Percentiles rank a stretch among this genome's conserved stretches.
Evolutionary conservation across 31 red algal genomes (phyloP).

Genomic region (Bonnemaisonia californica): DNA sequence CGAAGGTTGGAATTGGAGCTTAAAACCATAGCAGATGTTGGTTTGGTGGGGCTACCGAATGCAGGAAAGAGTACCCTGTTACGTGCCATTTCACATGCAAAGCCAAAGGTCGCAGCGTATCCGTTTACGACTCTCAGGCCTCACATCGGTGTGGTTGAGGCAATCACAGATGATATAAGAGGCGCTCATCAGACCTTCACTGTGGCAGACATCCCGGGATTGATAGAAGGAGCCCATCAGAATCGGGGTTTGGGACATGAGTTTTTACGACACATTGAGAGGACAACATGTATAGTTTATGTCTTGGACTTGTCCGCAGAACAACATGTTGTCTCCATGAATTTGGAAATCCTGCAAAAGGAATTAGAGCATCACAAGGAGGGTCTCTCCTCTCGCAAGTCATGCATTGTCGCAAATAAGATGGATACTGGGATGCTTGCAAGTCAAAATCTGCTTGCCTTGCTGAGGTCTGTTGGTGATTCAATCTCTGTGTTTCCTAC

Average conservation of each 20-base stretch:
- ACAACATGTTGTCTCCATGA: constrained; percentile 9
- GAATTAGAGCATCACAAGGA: constrained; percentile 74
- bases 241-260: constrained; percentile 86
- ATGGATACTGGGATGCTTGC: constrained; percentile 57
- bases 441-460: constrained; percentile 1
- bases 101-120: constrained; percentile 79
- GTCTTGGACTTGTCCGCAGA: constrained; percentile 71
- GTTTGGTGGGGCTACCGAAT: constrained; percentile 93
- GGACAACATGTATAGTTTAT: constrained; percentile 68
- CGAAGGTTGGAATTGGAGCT: constrained; percentile 73
- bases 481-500: constrained; percentile 57
- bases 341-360: constrained; percentile 48
- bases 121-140: constrained; percentile 91
- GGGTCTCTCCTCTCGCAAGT: constrained; percentile 41
- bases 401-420: constrained; percentile 79
- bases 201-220: constrained; percentile 88
- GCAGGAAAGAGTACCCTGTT: constrained; percentile 89
- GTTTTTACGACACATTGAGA: constrained; percentile 87
- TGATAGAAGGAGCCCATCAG: constrained; percentile 81
- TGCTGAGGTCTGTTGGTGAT: constrained; percentile 33
- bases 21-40: constrained; percentile 89
- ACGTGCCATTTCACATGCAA: constrained; percentile 66
- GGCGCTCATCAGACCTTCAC: constrained; percentile 18
- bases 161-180: constrained; percentile 7
- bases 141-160: constrained; percentile 77